Conservation (phyloP, 305 asterid species). For the Fraxinus albicans region DNA sequence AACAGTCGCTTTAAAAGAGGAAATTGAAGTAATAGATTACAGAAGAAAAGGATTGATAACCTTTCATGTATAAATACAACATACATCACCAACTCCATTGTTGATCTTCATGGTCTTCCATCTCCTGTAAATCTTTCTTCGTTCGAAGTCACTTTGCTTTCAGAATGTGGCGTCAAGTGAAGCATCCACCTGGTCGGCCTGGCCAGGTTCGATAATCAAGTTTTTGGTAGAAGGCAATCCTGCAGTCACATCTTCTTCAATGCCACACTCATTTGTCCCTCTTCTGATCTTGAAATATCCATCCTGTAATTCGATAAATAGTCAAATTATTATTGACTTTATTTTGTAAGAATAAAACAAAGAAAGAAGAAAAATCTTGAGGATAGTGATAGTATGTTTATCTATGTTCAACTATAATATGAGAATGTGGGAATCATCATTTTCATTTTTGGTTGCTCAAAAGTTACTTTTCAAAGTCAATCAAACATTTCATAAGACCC, state of each 20-base stretch:
- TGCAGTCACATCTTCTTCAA: constrained; percentile 71
- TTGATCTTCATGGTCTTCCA: not conserved
- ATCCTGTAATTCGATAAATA: constrained; percentile 47
- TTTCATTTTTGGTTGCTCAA: not conserved
- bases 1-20: not conserved
- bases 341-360: not conserved
- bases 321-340: not conserved
- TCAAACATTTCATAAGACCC: not conserved
- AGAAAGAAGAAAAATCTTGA: not conserved
- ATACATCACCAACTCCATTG: not conserved
- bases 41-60: not conserved
- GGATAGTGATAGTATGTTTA: not conserved
- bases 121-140: not conserved
- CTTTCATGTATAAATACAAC: not conserved
- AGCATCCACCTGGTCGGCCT: constrained; percentile 26
- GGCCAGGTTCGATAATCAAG: constrained; percentile 34
- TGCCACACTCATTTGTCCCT: constrained; percentile 93
- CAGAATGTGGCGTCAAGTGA: constrained; percentile 52
- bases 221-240: constrained; percentile 73
- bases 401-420: not conserved
- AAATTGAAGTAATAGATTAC: not conserved
- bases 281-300: constrained; percentile 88
- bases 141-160: not conserved
- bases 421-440: not conserved
- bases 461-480: not conserved